These are phyloP conservation scores for Ustilago vetiveriae DNA, from an alignment of 1,284 basidiomycete genomes.

Conservation along the genomic window DNA sequence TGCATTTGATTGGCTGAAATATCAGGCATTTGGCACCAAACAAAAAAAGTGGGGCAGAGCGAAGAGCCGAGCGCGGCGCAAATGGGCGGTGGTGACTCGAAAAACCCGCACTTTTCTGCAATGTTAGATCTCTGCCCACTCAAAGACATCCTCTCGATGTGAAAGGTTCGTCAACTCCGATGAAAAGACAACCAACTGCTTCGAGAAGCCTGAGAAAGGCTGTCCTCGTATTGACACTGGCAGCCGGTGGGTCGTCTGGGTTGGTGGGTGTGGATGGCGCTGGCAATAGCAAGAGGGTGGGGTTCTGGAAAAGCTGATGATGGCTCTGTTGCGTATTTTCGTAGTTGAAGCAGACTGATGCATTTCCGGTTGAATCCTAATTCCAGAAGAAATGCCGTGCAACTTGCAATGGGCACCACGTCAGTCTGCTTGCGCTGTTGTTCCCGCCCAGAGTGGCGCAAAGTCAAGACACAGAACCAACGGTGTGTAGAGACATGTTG, in stretches of 20 bases:
- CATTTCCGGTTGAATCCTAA: constrained; percentile 34
- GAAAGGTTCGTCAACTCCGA: too few species aligned
- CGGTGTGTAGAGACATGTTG: constrained; percentile 2
- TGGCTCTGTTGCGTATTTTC: constrained; percentile 20
- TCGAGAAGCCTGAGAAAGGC: too few species aligned
- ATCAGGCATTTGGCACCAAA: too few species aligned
- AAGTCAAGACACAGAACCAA: background rate
- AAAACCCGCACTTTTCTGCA: background rate
- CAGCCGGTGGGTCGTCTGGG: too few species aligned
- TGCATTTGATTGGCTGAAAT: constrained; percentile 24
- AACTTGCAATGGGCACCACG: background rate
- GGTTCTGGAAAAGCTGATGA: background rate
- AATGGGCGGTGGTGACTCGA: constrained; percentile 3
- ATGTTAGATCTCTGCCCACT: too few species aligned
- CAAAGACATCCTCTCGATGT: too few species aligned
- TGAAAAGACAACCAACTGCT: too few species aligned
- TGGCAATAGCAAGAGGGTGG: too few species aligned
- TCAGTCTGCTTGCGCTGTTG: background rate
- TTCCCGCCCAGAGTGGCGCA: background rate
- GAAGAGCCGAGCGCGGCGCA: too few species aligned
- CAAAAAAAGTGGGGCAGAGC: too few species aligned
- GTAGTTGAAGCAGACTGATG: background rate
- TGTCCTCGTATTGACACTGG: too few species aligned
- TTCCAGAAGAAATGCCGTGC: constrained; percentile 18
- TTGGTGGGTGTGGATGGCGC: background rate